Base-by-base conservation (phyloP, 192 early-diverging fungal species). In the Chytriomyces sp. region DNA sequence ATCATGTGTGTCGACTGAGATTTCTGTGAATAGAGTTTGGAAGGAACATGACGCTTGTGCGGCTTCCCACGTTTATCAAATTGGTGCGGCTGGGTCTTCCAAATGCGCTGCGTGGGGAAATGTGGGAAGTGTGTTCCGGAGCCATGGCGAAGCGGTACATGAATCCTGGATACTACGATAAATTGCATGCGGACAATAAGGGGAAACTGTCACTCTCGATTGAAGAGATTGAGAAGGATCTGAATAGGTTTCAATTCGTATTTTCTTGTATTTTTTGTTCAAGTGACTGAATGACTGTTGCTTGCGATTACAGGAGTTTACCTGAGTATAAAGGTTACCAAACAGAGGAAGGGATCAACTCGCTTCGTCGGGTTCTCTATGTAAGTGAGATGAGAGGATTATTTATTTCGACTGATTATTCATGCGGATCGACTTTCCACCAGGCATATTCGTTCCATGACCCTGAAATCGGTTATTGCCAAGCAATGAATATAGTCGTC, bases 401-500 rank as follows among this genome's bases (percentile, higher is more conserved):
- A 18, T 59, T 35, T 35, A 35, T 35, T 35, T 18, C 18, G 26
- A 65, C 9, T 24, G 53, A 61, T n/a, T 59, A 20, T 46, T 8
- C 8, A 73, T 0, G 7, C 6, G 68, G n/a, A 23, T n/a, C 43
- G 26, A 43, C 57, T 77, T 7, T 48, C 28, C 46, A 8, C 45
- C 44, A 85, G 82, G 83, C 84, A 6, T 88, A 80, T 57, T 89
- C 88, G 45, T 89, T 80, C 67, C 86, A 89, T 67, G 84, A 90
- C 46, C 89, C 85, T 11, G 95, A 97, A 80, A 90, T 99, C 23
- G 98, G 98, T n/a, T 99, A 99, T 83, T 99, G 98, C 82, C 98
- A 99, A 81, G 97, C 98, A 3, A 99, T 99, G 98, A 99, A 99
- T 82, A 96, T 99, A 86, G 93, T 99, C 0, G 94, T 95, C 57